These are phyloP conservation scores for Agarophyton chilense DNA, from an alignment of 23 red algal species.

Conservation along the genomic window DNA sequence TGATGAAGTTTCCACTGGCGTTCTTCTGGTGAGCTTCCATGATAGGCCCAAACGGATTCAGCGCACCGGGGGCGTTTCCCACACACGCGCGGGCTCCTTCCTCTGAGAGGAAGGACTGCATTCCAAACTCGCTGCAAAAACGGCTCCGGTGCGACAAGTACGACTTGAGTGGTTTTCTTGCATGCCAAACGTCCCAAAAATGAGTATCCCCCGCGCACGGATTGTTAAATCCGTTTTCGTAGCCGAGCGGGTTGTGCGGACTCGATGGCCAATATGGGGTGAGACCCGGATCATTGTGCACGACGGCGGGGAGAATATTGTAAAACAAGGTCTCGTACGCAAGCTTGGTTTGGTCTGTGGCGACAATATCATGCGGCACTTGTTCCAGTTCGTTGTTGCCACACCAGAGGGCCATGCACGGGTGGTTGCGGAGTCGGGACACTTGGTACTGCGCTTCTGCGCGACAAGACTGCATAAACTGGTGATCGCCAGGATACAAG, in stretches of 20 bases:
- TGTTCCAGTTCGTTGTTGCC: constrained; percentile 65
- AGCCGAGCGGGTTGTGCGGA: constrained; percentile 44
- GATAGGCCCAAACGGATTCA: constrained; percentile 22
- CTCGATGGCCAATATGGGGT: constrained; percentile 43
- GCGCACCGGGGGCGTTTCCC: not conserved
- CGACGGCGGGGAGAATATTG: constrained; percentile 15
- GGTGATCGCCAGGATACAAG: constrained; percentile 29
- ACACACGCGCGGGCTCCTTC: not conserved
- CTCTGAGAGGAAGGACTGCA: constrained; percentile 43
- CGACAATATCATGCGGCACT: constrained; percentile 27
- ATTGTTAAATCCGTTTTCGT: constrained; percentile 49
- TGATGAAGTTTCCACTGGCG: constrained; percentile 42
- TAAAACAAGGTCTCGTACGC: constrained; percentile 36
- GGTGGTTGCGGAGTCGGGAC: constrained; percentile 39
- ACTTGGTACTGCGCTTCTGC: constrained; percentile 45
- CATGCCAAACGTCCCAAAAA: constrained; percentile 65
- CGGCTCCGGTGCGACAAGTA: constrained; percentile 11
- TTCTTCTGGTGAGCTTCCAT: constrained; percentile 51
- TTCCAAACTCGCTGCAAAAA: constrained; percentile 62
- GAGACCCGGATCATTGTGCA: not conserved
- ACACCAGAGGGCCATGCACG: constrained; percentile 58
- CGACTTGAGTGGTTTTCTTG: constrained; percentile 11
- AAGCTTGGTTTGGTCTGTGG: not conserved
- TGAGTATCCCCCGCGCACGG: constrained; percentile 35
- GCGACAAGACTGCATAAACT: not conserved